Evolutionary conservation across 495 filamentous ascomycete genomes (phyloP).

Genomic region (Trichoderma virens): DNA sequence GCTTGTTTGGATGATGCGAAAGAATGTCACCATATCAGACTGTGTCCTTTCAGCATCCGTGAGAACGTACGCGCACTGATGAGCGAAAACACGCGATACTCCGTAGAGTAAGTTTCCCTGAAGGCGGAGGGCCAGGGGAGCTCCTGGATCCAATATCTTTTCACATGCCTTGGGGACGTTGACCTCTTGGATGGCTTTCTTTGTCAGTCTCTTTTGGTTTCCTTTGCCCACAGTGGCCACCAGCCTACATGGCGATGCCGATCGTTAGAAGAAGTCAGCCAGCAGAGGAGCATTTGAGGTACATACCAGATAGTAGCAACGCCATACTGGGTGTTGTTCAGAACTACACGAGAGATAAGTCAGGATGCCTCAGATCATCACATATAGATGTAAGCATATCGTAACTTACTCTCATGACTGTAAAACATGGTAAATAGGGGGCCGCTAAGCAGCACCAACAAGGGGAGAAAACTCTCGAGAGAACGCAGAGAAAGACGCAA

Average conservation of each 20-base stretch:
- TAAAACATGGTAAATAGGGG: conserved; percentile 63
- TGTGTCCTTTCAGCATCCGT: conserved; percentile 71
- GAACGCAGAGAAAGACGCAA: background rate
- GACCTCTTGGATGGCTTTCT: conserved; percentile 85
- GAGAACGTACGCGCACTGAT: conserved; percentile 82
- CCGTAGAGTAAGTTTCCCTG: conserved; percentile 88
- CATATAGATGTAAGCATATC: conserved; percentile 5
- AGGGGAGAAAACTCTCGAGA: background rate
- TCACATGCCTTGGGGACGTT: conserved; percentile 79
- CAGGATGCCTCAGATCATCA: conserved; percentile 15
- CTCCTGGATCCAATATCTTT: conserved; percentile 75
- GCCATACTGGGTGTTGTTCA: conserved; percentile 81
- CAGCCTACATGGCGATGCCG: conserved; percentile 51
- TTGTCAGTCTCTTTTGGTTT: conserved; percentile 56
- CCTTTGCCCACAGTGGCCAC: conserved; percentile 81
- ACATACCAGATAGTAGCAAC: conserved; percentile 90
- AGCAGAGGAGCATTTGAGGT: background rate
- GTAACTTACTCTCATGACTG: conserved; percentile 71
- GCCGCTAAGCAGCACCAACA: background rate
- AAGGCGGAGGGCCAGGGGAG: conserved; percentile 83
- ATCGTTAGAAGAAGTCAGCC: background rate
- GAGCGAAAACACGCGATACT: conserved; percentile 71
- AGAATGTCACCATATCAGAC: conserved; percentile 57
- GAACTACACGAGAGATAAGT: conserved; percentile 45
- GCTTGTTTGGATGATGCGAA: conserved; percentile 39